Evolutionary conservation across 345 rosid species (phyloP).

Genomic region (Pugionium dolabratum): DNA sequence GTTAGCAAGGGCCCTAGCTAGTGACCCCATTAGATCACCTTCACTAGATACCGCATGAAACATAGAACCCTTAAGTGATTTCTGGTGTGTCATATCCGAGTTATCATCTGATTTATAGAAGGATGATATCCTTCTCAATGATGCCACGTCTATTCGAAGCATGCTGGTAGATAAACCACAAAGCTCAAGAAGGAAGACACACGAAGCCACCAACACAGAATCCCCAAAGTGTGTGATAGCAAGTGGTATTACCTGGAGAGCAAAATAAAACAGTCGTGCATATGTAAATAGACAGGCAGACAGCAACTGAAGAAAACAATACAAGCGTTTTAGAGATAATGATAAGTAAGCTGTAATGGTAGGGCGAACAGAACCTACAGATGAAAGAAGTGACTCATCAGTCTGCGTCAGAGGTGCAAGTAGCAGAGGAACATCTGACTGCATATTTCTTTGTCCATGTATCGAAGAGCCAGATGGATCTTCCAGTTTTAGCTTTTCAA

Average conservation of each 20-base stretch:
- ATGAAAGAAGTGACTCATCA: conserved; percentile 77
- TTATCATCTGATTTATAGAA: conserved; percentile 60
- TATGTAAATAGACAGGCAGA: conserved; percentile 16
- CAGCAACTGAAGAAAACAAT: not conserved
- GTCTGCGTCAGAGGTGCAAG: conserved; percentile 68
- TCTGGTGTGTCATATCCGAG: conserved; percentile 49
- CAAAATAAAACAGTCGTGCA: conserved; percentile 16
- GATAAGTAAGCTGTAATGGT: conserved; percentile 22
- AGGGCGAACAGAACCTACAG: conserved; percentile 59
- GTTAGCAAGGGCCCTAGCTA: conserved; percentile 87
- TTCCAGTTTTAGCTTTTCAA: conserved; percentile 67
- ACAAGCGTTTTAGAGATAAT: conserved; percentile 12
- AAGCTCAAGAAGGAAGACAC: conserved; percentile 85
- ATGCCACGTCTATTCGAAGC: conserved; percentile 80
- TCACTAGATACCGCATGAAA: conserved; percentile 57
- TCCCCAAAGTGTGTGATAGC: conserved; percentile 87
- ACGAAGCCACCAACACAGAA: conserved; percentile 80
- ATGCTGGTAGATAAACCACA: conserved; percentile 85
- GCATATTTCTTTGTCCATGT: conserved; percentile 68
- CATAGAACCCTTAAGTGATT: conserved; percentile 59
- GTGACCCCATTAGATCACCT: conserved; percentile 68
- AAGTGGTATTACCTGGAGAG: conserved; percentile 80
- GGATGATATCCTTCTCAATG: conserved; percentile 78
- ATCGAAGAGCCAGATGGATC: conserved; percentile 51
- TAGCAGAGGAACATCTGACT: conserved; percentile 85